A percentile compares a stretch with the other conserved stretches of the same genome.
These are phyloP conservation scores for Lachancea meyersii DNA, from an alignment of 805 yeast species.

Conservation along the genomic window DNA sequence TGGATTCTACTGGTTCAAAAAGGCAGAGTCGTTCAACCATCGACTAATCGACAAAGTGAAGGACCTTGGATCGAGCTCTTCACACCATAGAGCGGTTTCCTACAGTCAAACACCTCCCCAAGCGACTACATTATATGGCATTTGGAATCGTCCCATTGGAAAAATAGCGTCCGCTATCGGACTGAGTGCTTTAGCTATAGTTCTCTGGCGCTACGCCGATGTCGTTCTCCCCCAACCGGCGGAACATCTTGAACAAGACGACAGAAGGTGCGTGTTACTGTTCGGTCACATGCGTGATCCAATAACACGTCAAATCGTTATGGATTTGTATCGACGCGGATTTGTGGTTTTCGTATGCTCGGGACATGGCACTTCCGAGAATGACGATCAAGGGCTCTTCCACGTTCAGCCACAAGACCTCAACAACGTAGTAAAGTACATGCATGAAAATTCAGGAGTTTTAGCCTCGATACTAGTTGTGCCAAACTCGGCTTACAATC, in stretches of 20 bases:
- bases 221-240: conserved; percentile 6
- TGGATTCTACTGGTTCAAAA: conserved; percentile 11
- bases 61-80: conserved; percentile 1
- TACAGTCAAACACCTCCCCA: not conserved
- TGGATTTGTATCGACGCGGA: conserved; percentile 32
- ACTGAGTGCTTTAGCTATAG: conserved; percentile 1
- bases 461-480: conserved; percentile 27
- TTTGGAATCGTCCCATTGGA: not conserved
- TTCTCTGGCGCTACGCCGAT: not conserved
- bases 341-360: conserved; percentile 31
- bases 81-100: not conserved
- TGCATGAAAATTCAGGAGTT: conserved; percentile 10
- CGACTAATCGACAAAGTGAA: conserved; percentile 4
- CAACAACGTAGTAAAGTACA: conserved; percentile 15
- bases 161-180: not conserved
- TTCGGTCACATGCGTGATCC: conserved; percentile 34
- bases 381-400: conserved; percentile 27
- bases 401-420: conserved; percentile 24
- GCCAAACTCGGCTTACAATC: conserved; percentile 31
- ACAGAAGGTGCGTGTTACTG: conserved; percentile 18
- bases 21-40: not conserved
- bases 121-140: not conserved
- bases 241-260: conserved; percentile 8
- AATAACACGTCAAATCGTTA: conserved; percentile 31
- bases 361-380: conserved; percentile 16